Evolutionary conservation across 1,284 basidiomycete species (phyloP).

Genomic region (Polyporus tsugae): DNA sequence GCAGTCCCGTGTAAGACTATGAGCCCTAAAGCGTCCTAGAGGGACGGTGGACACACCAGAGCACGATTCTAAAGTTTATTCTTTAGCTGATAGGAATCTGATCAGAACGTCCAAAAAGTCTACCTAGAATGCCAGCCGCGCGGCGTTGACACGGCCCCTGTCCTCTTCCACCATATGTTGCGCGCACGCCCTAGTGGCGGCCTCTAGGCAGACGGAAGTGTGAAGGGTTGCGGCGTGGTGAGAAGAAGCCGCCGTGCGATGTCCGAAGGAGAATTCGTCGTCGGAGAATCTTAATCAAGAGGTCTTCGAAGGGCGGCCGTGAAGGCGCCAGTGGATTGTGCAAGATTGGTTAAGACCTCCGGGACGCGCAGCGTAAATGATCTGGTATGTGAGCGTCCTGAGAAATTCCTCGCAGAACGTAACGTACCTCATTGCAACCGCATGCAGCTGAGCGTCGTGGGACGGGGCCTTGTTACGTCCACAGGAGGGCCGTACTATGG

Average conservation of each 20-base stretch:
- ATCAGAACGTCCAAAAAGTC: conserved; percentile 18
- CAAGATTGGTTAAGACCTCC: conserved; percentile 19
- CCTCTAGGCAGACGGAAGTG: conserved; percentile 11
- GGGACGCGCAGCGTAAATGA: conserved; percentile 11
- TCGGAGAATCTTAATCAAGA: conserved; percentile 24
- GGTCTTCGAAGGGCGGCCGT: conserved; percentile 13
- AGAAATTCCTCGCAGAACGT: conserved; percentile 15
- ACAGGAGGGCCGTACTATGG: neutral
- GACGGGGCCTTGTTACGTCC: conserved; percentile 24
- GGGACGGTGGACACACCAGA: conserved; percentile 25
- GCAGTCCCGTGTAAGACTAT: conserved; percentile 1
- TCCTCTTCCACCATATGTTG: neutral
- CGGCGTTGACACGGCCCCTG: conserved; percentile 2
- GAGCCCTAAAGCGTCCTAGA: conserved; percentile 6
- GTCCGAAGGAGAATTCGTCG: conserved; percentile 16
- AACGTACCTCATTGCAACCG: conserved; percentile 27
- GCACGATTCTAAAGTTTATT: conserved; percentile 21
- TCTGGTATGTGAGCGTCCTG: conserved; percentile 14
- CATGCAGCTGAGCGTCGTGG: conserved; percentile 18
- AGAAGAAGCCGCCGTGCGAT: conserved; percentile 11
- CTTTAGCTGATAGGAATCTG: conserved; percentile 22
- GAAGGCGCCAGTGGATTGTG: conserved; percentile 13
- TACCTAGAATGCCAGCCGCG: conserved; percentile 13
- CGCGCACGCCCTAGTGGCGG: neutral
- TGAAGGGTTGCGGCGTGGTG: conserved; percentile 24